Evolutionary conservation across 805 yeast genomes (phyloP).

Genomic region (Candida ascalaphidarum): DNA sequence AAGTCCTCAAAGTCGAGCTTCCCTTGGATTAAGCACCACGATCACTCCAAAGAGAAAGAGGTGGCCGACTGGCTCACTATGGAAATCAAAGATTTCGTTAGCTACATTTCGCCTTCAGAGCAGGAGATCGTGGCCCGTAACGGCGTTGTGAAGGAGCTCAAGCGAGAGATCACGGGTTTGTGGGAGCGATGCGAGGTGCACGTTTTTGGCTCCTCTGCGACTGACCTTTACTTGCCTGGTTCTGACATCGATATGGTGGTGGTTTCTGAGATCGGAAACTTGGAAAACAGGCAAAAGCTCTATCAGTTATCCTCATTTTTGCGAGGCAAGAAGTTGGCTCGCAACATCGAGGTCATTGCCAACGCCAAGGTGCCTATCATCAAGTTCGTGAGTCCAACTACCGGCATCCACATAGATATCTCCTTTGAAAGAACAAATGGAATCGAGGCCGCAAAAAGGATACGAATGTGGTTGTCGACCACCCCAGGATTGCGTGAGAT

Average conservation of each 20-base stretch:
- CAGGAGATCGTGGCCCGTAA: slow-evolving; percentile 66
- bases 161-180: slow-evolving; percentile 38
- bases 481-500: slow-evolving; percentile 80
- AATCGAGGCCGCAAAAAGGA: slow-evolving; percentile 69
- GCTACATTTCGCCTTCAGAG: slow-evolving; percentile 77
- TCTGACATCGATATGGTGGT: slow-evolving; percentile 95
- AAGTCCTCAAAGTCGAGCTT: slow-evolving; percentile 24
- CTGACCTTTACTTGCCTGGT: slow-evolving; percentile 88
- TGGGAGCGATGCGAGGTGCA: slow-evolving; percentile 79
- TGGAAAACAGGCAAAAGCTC: slow-evolving; percentile 55
- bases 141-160: slow-evolving; percentile 51
- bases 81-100: slow-evolving; percentile 79
- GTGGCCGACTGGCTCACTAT: slow-evolving; percentile 80
- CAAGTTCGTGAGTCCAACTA: slow-evolving; percentile 70
- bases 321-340: slow-evolving; percentile 53
- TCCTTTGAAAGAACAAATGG: slow-evolving; percentile 86
- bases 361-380: slow-evolving; percentile 91
- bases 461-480: slow-evolving; percentile 61
- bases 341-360: slow-evolving; percentile 75
- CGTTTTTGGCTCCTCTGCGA: slow-evolving; percentile 92
- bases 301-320: slow-evolving; percentile 68
- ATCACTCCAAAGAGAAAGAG: slow-evolving; percentile 68
- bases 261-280: slow-evolving; percentile 48
- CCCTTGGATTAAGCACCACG: slow-evolving; percentile 77
- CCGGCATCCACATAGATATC: slow-evolving; percentile 74